Base-by-base conservation (phyloP, 768 basidiomycete genomes). In the Russula emetica region DNA sequence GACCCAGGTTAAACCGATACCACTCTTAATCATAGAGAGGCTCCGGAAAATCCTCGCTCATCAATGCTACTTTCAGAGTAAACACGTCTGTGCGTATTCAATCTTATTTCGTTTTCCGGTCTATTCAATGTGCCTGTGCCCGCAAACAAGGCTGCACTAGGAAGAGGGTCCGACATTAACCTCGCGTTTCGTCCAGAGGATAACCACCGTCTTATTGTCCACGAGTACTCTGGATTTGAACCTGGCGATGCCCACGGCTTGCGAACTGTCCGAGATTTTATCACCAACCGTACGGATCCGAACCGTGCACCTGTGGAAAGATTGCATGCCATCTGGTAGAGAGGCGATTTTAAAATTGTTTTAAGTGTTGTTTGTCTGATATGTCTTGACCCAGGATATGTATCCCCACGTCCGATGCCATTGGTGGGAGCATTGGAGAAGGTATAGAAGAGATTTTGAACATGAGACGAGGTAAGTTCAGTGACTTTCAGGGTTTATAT, bases 271-370 rank as follows among this genome's bases (percentile, higher is more conserved):
- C 62, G 22, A 22, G 50, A 62, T 9, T 62, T 62, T 24, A 62
- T 62, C 50, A n/a, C 18, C 14, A 10, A 14, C 34, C 44, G 44
- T 20, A 54, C 62, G 9, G 22, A 45, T 28, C 2, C 40, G 28
- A 58, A 3, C 10, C 9, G 24, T 36, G 9, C 52, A 24, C 14
- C 34, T 2, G 4, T 52, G 0, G 57, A 63, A n/a, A 63, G 26
- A 40, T 30, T 63, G 7, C 57, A 63, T 10, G 51, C 51, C 1
- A 14, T 63, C 32, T 63, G 62, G 57, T 63, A 58, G n/a, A 24
- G 24, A 14, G 28, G 9, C 11, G 2, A 26, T 38, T 3, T 38
- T 28, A 3, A 26, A 28, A 24, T 26, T 13, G 22, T 6, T 3
- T 9, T 13, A 0, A 42, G 7, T 44, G 3, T 22, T 16, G 24